These are phyloP conservation scores for Allium sativum DNA, from an alignment of 106 monocot genomes.

Conservation along the genomic window DNA sequence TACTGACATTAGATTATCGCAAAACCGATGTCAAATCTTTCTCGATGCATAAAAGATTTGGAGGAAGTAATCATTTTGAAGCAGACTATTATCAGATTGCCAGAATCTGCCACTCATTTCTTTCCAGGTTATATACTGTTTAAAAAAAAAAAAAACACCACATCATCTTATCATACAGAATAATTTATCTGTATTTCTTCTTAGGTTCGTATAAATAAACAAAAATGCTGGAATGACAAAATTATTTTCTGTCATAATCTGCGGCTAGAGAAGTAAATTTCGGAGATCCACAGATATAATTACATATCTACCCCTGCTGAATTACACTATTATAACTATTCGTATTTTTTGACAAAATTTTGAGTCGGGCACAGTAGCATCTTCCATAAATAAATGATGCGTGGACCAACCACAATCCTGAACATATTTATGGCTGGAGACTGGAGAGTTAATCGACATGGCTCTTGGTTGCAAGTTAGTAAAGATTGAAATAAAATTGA, in stretches of 20 bases:
- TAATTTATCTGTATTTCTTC: background rate
- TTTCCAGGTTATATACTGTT: slow-evolving; percentile 46
- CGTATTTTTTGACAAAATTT: too few species aligned
- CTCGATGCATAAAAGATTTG: slow-evolving; percentile 47
- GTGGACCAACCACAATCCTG: slow-evolving; percentile 49
- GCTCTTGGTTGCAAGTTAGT: slow-evolving; percentile 57
- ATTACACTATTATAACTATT: too few species aligned
- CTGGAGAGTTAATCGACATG: slow-evolving; percentile 68
- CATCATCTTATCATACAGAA: background rate
- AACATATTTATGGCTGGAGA: slow-evolving; percentile 79
- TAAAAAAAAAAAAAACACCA: background rate
- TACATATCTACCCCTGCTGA: too few species aligned
- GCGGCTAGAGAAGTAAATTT: too few species aligned
- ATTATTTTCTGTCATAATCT: too few species aligned
- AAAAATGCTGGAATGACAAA: too few species aligned
- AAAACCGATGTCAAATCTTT: slow-evolving; percentile 36
- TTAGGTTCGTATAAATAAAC: slow-evolving; percentile 76
- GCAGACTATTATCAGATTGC: slow-evolving; percentile 36
- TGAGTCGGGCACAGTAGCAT: too few species aligned
- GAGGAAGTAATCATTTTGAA: slow-evolving; percentile 35
- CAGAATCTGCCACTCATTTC: slow-evolving; percentile 52
- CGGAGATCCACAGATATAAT: too few species aligned
- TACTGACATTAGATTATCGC: slow-evolving; percentile 49
- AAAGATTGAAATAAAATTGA: background rate
- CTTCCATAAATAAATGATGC: slow-evolving; percentile 66